Evolutionary conservation across 495 filamentous ascomycete species (phyloP).

Genomic region (Aspergillus conjunctus): DNA sequence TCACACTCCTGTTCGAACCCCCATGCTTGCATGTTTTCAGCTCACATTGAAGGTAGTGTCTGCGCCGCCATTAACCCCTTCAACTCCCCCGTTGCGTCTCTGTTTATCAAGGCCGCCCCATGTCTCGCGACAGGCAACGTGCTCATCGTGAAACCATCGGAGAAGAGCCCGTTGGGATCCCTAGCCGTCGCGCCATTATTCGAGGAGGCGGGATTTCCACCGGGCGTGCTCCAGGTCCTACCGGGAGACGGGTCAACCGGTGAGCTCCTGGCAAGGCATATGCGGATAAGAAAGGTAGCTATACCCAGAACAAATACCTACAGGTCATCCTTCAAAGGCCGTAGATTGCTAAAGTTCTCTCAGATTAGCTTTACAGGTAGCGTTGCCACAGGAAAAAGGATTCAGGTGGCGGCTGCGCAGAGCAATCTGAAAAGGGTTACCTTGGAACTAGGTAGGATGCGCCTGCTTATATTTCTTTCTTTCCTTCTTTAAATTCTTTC

Average conservation of each 20-base stretch:
- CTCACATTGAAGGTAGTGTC: not conserved
- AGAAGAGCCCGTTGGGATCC: constrained; percentile 1
- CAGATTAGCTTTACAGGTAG: not conserved
- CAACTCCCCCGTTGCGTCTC: not conserved
- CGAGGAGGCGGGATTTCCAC: not conserved
- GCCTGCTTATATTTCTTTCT: not conserved
- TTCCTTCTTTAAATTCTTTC: too few relatives aligned
- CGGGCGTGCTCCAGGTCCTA: not conserved
- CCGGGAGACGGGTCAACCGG: not conserved
- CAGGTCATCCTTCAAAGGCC: not conserved
- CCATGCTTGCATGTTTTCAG: not conserved
- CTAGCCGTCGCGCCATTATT: not conserved
- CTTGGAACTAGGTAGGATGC: not conserved
- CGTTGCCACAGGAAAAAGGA: not conserved
- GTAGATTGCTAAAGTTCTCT: not conserved
- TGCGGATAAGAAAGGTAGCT: not conserved
- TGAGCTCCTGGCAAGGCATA: not conserved
- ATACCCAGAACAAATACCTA: too few relatives aligned
- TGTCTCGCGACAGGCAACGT: not conserved
- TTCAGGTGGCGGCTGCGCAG: not conserved
- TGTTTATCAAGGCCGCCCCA: not conserved
- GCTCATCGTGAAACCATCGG: not conserved
- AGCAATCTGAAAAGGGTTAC: constrained; percentile 4
- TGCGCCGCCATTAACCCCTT: not conserved
- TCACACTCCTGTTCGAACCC: not conserved